phyloP scores from a whole-genome alignment of 495 filamentous ascomycete species.

The Penicillium salamii region DNA sequence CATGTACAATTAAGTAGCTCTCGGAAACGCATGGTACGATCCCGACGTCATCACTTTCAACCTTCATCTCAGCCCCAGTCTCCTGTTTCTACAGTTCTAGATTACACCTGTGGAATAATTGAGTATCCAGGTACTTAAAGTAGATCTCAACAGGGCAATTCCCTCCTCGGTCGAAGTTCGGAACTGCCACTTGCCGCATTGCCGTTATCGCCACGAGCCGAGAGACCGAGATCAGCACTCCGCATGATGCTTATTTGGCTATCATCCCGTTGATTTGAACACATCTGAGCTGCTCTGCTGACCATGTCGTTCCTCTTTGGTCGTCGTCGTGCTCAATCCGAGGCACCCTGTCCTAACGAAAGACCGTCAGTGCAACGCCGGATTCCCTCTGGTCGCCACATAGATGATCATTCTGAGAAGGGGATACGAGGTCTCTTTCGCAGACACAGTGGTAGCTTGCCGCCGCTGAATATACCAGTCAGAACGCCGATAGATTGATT shows the following conservation, averaged over 20 bases:
- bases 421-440: slow-evolving; percentile 32
- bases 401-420: slow-evolving; percentile 7
- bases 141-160: not conserved
- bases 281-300: not conserved
- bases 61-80: too few relatives aligned
- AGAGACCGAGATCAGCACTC: slow-evolving; percentile 11
- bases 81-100: too few relatives aligned
- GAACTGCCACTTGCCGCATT: slow-evolving; percentile 13
- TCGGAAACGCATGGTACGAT: too few relatives aligned
- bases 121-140: too few relatives aligned
- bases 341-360: slow-evolving; percentile 6
- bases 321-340: slow-evolving; percentile 21
- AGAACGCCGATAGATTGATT: not conserved
- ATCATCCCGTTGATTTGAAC: too few relatives aligned
- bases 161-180: too few relatives aligned
- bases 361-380: slow-evolving; percentile 2
- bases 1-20: too few relatives aligned
- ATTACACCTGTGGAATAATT: too few relatives aligned
- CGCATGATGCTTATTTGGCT: slow-evolving; percentile 4
- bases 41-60: too few relatives aligned
- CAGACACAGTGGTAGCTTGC: slow-evolving; percentile 15
- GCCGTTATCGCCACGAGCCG: slow-evolving; percentile 19
- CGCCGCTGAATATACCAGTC: slow-evolving; percentile 1
- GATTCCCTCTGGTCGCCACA: not conserved
- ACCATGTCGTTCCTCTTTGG: slow-evolving; percentile 23